These are phyloP conservation scores for Cladosporium sp. DNA, from an alignment of 2,329 filamentous ascomycete genomes.

Conservation along the genomic window DNA sequence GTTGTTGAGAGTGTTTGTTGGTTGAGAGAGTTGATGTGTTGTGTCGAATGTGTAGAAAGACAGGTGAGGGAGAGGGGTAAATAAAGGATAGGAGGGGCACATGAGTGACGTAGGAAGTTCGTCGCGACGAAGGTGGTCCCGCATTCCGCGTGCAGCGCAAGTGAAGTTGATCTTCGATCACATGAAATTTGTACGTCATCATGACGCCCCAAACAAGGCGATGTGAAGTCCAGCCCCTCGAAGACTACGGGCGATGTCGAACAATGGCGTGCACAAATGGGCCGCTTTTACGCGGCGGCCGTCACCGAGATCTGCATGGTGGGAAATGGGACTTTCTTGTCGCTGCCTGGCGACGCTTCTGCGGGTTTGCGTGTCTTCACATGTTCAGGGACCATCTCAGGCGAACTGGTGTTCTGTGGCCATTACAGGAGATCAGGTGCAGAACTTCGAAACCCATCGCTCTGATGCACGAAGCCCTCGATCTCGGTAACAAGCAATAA, in stretches of 20 bases:
- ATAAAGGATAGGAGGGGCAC: constrained; percentile 11
- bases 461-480: too few species aligned
- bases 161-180: too few species aligned
- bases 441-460: too few species aligned
- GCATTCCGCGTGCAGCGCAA: neutral
- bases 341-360: neutral
- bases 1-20: constrained; percentile 12
- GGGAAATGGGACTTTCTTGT: neutral
- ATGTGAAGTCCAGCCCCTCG: neutral
- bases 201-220: too few species aligned
- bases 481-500: too few species aligned
- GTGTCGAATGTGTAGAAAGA: constrained; percentile 1
- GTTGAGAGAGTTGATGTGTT: constrained; percentile 7
- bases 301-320: neutral
- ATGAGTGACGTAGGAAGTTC: neutral
- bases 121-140: constrained; percentile 4
- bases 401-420: too few species aligned
- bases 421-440: too few species aligned
- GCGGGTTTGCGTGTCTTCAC: too few species aligned
- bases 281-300: neutral
- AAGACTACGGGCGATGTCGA: neutral
- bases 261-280: neutral
- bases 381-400: too few species aligned
- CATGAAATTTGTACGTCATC: too few species aligned
- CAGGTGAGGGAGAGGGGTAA: constrained; percentile 8